Conservation (phyloP, 140 eudicot species). For the Bidens hawaiensis region DNA sequence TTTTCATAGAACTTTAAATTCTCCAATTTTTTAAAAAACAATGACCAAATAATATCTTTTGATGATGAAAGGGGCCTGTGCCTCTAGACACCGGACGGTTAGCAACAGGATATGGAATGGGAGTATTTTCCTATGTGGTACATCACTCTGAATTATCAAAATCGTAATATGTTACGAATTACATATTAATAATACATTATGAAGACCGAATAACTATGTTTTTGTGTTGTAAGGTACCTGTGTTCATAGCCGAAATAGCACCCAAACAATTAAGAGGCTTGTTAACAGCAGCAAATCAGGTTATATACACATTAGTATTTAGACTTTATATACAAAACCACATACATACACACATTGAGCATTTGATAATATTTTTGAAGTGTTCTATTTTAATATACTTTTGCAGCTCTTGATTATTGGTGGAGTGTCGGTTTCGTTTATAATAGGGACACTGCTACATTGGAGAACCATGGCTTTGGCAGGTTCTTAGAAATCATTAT, state of each 20-base stretch:
- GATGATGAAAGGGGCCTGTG: slow-evolving; percentile 38
- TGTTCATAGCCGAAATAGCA: slow-evolving; percentile 82
- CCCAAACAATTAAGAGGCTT: slow-evolving; percentile 85
- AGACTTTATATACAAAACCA: neutral
- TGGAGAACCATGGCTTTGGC: slow-evolving; percentile 83
- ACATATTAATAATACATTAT: neutral
- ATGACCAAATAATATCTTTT: neutral
- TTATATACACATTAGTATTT: slow-evolving; percentile 12
- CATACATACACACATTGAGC: neutral
- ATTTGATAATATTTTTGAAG: neutral
- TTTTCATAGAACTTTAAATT: neutral
- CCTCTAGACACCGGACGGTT: slow-evolving; percentile 73
- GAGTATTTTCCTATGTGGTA: slow-evolving; percentile 93
- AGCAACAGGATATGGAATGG: slow-evolving; percentile 93
- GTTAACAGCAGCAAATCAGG: slow-evolving; percentile 81
- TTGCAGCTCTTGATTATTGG: slow-evolving; percentile 64
- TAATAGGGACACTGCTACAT: slow-evolving; percentile 60
- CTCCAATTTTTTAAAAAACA: slow-evolving; percentile 6
- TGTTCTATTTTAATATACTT: slow-evolving; percentile 3
- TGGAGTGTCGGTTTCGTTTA: slow-evolving; percentile 70
- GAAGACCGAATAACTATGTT: slow-evolving; percentile 1
- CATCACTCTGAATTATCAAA: slow-evolving; percentile 8
- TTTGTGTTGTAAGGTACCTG: slow-evolving; percentile 42
- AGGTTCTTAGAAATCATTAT: slow-evolving; percentile 35
- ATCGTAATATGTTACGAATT: neutral